Evolutionary conservation across 768 basidiomycete genomes (phyloP).

Genomic region (Aureoboletus auriporus): DNA sequence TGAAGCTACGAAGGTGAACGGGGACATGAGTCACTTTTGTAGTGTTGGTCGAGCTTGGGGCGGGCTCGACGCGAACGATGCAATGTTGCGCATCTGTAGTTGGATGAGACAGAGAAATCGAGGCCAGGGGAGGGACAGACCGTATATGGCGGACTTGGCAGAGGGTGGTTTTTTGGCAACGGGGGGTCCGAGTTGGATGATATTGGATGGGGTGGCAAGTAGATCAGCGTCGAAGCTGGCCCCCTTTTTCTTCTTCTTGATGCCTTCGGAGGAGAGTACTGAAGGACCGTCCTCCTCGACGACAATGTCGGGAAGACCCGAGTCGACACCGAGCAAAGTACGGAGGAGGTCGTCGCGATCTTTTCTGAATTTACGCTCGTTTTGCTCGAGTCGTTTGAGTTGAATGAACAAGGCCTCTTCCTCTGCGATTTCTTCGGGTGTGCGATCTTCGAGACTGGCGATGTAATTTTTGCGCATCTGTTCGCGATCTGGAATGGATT

Average conservation of each 20-base stretch:
- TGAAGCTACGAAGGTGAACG: slow-evolving; percentile 82
- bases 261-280: slow-evolving; percentile 40
- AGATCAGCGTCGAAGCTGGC: slow-evolving; percentile 29
- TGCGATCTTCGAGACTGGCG: slow-evolving; percentile 80
- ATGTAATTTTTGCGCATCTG: slow-evolving; percentile 85
- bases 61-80: slow-evolving; percentile 64
- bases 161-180: slow-evolving; percentile 37
- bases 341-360: slow-evolving; percentile 87
- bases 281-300: slow-evolving; percentile 58
- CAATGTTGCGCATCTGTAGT: slow-evolving; percentile 62
- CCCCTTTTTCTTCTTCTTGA: slow-evolving; percentile 54
- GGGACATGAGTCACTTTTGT: slow-evolving; percentile 77
- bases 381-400: slow-evolving; percentile 92
- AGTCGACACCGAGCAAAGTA: slow-evolving; percentile 81
- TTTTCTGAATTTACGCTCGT: slow-evolving; percentile 79
- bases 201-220: slow-evolving; percentile 32
- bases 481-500: slow-evolving; percentile 66
- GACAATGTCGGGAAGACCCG: slow-evolving; percentile 71
- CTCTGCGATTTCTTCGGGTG: slow-evolving; percentile 84
- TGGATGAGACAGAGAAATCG: slow-evolving; percentile 13
- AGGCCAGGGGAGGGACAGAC: slow-evolving; percentile 32
- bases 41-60: slow-evolving; percentile 35
- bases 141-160: slow-evolving; percentile 56
- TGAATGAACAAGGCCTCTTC: slow-evolving; percentile 95
- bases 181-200: slow-evolving; percentile 37